phyloP scores from a whole-genome alignment of 305 asterid species.

The Caryopteris hybrid region DNA sequence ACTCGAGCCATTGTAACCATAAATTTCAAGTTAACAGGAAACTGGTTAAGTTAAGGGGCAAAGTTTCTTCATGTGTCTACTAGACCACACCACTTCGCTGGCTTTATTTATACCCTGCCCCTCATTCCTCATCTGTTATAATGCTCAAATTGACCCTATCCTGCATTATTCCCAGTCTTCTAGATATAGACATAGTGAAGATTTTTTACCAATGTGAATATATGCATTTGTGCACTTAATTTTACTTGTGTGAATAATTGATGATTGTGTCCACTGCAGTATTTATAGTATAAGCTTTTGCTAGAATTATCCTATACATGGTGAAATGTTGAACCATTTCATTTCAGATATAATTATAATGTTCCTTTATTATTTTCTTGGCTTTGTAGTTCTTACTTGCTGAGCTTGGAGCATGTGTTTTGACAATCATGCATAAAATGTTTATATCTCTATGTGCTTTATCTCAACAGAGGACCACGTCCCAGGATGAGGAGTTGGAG shows the following conservation, averaged over 20 bases:
- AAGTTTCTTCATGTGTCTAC: not conserved
- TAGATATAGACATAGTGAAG: not conserved
- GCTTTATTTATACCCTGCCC: not conserved
- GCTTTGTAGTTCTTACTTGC: not conserved
- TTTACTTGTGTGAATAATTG: not conserved
- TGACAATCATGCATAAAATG: not conserved
- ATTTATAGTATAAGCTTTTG: not conserved
- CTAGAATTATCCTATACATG: not conserved
- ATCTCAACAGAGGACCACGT: constrained; percentile 56
- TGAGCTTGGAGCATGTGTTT: not conserved
- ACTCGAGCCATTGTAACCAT: not conserved
- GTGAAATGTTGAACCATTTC: not conserved
- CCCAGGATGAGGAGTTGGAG: constrained; percentile 82
- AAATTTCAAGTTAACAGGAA: not conserved
- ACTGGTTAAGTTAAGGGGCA: not conserved
- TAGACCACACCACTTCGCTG: not conserved
- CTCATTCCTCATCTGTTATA: not conserved
- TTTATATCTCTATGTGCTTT: not conserved
- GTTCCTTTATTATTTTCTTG: not conserved
- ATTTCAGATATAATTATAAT: not conserved
- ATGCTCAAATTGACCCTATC: not conserved
- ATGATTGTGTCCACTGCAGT: not conserved
- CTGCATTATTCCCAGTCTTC: not conserved
- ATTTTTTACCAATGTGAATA: too few species aligned
- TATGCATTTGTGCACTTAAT: not conserved